phyloP scores from a whole-genome alignment of 2,329 filamentous ascomycete species.

The Colletotrichum liaoningense region DNA sequence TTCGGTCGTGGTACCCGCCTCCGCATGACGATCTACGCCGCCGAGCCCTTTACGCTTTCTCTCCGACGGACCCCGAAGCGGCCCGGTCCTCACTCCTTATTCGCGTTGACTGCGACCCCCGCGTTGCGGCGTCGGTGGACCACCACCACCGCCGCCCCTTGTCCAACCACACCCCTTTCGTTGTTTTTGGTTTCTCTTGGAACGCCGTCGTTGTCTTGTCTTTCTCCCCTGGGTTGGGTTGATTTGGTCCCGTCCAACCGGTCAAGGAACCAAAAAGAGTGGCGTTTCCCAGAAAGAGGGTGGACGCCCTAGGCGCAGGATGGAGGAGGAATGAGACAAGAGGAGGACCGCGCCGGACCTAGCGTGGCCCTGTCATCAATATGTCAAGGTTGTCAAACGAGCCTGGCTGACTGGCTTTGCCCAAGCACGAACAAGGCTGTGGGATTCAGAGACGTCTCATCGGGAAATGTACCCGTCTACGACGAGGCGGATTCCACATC shows the following conservation, averaged over 20 bases:
- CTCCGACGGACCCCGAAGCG: background rate
- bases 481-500: background rate
- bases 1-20: background rate
- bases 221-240: background rate
- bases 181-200: background rate
- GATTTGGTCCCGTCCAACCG: background rate
- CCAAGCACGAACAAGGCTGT: background rate
- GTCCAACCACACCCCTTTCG: background rate
- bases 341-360: background rate
- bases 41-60: background rate
- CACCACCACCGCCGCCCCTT: no score
- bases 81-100: background rate
- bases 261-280: background rate
- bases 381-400: background rate
- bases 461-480: background rate
- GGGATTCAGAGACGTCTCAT: background rate
- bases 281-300: no score
- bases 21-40: background rate
- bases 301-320: background rate
- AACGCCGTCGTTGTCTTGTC: background rate
- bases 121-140: background rate
- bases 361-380: background rate
- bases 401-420: no score
- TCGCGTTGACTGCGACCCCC: background rate
- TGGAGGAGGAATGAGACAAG: background rate